phyloP scores from a whole-genome alignment of 352 stramenopile genomes.

The Globisporangium acanthophoron region DNA sequence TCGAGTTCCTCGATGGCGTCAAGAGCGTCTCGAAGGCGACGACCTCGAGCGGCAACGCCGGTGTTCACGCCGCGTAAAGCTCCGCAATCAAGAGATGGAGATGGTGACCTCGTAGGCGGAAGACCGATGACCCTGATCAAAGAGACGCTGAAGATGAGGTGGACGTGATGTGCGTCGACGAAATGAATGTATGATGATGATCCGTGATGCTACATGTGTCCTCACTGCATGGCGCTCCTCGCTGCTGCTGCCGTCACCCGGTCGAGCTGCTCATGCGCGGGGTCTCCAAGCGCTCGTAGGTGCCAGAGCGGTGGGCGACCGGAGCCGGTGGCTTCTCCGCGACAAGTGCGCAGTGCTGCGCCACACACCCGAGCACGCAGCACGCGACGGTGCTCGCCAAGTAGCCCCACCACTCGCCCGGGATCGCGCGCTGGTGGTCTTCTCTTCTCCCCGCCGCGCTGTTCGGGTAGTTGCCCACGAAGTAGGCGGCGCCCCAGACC shows the following conservation, averaged over 20 bases:
- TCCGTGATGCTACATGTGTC: not conserved
- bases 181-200: conserved; percentile 1
- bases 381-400: conserved; percentile 17
- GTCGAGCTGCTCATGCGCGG: not conserved
- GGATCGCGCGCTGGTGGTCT: conserved; percentile 13
- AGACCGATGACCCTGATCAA: not conserved
- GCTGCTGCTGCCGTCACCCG: not conserved
- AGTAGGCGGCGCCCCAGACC: conserved; percentile 25
- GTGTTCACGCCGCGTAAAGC: conserved; percentile 18
- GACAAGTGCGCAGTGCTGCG: conserved; percentile 15
- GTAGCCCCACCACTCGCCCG: conserved; percentile 26
- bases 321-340: not conserved
- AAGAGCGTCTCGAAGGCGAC: conserved; percentile 13
- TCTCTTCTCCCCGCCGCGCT: conserved; percentile 7
- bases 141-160: not conserved
- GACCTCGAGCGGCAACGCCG: conserved; percentile 11
- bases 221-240: not conserved
- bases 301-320: not conserved
- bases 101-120: not conserved
- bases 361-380: conserved; percentile 17
- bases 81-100: too few relatives aligned
- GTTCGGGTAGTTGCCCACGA: conserved; percentile 27
- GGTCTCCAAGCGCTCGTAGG: not conserved
- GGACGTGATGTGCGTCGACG: not conserved
- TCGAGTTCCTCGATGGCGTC: conserved; percentile 43